phyloP scores from a whole-genome alignment of 2,329 filamentous ascomycete genomes.

The Tolypocladium nubicola region DNA sequence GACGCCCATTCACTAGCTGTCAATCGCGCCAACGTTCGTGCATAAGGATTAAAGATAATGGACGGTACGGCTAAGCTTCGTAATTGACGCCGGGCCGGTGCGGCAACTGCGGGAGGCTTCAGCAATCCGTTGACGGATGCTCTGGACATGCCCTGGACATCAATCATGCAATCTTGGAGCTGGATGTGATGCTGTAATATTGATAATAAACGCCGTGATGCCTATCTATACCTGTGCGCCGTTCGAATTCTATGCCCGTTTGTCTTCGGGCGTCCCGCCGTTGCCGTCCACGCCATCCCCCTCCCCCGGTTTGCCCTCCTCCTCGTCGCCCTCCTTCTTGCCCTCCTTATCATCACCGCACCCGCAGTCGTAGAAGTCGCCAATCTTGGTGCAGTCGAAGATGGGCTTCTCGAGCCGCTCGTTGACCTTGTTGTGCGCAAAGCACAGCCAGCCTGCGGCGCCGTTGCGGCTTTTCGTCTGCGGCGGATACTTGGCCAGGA shows the following conservation, averaged over 20 bases:
- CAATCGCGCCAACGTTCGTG: background rate
- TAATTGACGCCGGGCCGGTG: background rate
- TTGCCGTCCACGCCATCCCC: background rate
- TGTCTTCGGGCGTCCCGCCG: background rate
- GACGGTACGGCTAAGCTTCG: background rate
- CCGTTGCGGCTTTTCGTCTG: slow-evolving; percentile 53
- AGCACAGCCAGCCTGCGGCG: slow-evolving; percentile 58
- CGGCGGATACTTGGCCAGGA: slow-evolving; percentile 52
- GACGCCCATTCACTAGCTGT: background rate
- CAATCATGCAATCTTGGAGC: no score
- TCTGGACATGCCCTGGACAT: no score
- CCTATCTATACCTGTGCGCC: background rate
- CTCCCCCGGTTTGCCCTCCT: background rate
- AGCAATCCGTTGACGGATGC: background rate
- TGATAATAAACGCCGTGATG: background rate
- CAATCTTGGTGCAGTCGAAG: slow-evolving; percentile 58
- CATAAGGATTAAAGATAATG: background rate
- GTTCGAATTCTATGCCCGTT: background rate
- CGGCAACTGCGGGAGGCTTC: background rate
- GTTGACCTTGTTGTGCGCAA: slow-evolving; percentile 59
- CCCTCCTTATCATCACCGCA: slow-evolving; percentile 50
- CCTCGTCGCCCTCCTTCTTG: slow-evolving; percentile 14
- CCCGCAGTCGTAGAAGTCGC: slow-evolving; percentile 62
- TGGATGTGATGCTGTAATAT: background rate
- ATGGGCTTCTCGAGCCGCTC: slow-evolving; percentile 47